These are phyloP conservation scores for Biscogniauxia mediterranea DNA, from an alignment of 2,329 filamentous ascomycete species.

Conservation along the genomic window DNA sequence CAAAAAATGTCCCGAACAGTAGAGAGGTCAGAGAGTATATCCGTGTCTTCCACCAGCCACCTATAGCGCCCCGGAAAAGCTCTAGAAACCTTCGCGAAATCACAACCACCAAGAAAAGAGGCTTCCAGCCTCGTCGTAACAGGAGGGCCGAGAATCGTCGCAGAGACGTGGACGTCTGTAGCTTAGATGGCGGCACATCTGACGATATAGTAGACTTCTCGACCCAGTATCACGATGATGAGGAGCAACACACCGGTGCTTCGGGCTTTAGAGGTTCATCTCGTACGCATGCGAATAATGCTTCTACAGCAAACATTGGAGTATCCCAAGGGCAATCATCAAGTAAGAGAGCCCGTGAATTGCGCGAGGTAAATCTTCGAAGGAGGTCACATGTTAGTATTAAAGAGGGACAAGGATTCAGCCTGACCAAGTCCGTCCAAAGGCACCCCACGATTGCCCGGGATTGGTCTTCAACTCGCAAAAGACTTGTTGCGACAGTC, in stretches of 20 bases:
- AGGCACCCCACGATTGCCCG: constrained; percentile 66
- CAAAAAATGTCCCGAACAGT: constrained; percentile 24
- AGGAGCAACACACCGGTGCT: constrained; percentile 6
- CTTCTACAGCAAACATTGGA: constrained; percentile 1
- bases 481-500: constrained; percentile 65
- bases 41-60: constrained; percentile 28
- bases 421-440: constrained; percentile 52
- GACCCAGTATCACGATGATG: constrained; percentile 17
- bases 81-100: constrained; percentile 21
- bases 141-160: constrained; percentile 9
- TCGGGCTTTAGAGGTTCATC: constrained; percentile 5
- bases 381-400: constrained; percentile 55
- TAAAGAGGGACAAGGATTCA: constrained; percentile 49
- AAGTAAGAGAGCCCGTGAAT: constrained; percentile 21
- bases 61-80: constrained; percentile 24
- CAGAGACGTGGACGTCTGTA: constrained; percentile 25
- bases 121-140: constrained; percentile 6
- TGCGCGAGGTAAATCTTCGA: constrained; percentile 42
- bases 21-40: constrained; percentile 31
- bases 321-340: constrained; percentile 5
- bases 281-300: constrained; percentile 6
- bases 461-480: constrained; percentile 67
- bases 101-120: background rate
- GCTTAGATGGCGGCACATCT: constrained; percentile 31
- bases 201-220: constrained; percentile 29